Evolutionary conservation across 139 green algal genomes (phyloP), one percentile per base, ranked within the genome.

Genomic region (Yamagishiella unicocca): DNA sequence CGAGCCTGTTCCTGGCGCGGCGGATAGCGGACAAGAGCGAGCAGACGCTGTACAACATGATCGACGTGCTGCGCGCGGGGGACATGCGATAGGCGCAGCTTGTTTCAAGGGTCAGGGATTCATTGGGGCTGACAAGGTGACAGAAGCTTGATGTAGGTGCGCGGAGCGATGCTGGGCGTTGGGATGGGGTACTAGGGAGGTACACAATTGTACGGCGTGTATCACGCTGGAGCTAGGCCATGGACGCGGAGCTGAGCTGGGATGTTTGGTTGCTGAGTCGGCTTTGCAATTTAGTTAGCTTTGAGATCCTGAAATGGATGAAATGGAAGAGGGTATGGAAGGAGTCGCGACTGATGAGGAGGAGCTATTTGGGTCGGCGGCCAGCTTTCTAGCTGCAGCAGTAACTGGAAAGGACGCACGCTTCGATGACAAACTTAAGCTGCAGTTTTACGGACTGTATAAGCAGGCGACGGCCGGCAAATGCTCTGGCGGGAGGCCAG

Each of bases 11-110:
- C 88, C 89, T 99, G 46, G 76, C 89, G 10, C 58, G 84, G 67
- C 93, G 97, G 90, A 93, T 98, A 6, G 53, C 92, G 64, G 62
- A 90, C 25, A 73, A 74, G 2, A 68, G 25, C n/a, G 33, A 83
- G 90, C 17, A 98, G 92, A 97, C 93, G 82, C 84, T 99, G 31
- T 99, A 96, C 93, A 97, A 98, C 95, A 99, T 99, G 98, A 92
- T 99, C 35, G 98, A 99, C 80, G 97, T 99, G 55, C 93, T 99
- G 50, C 87, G 84, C 12, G 96, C 92, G 8, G 98, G 98, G 19
- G 93, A 90, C 24, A 99, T 99, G 98, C 91, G 97, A 58, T 98
- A 64, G n/a, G n/a, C n/a, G n/a, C n/a, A n/a, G n/a, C n/a, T n/a
- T n/a, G n/a, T n/a, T n/a, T n/a, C n/a, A n/a, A n/a, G n/a, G n/a